These are phyloP conservation scores for Zychaea mexicana DNA, from an alignment of 371 early-diverging fungal genomes.

Conservation along the genomic window DNA sequence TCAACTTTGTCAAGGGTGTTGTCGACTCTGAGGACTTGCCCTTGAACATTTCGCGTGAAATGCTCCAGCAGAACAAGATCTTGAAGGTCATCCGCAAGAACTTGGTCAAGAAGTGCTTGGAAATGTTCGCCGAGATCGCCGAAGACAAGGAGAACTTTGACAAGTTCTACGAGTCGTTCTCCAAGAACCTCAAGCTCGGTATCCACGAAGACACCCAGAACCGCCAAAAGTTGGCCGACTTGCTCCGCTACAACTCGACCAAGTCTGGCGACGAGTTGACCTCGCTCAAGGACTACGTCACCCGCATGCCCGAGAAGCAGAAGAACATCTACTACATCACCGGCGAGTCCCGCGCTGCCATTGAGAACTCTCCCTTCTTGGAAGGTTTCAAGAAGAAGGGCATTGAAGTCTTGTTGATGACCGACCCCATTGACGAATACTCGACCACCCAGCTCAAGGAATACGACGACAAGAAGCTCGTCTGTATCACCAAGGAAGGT, in stretches of 20 bases:
- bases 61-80: conserved; percentile 79
- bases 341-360: conserved; percentile 92
- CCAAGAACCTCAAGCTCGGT: conserved; percentile 78
- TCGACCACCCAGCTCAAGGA: conserved; percentile 97
- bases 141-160: conserved; percentile 75
- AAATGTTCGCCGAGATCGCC: conserved; percentile 73
- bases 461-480: conserved; percentile 98
- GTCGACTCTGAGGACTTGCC: conserved; percentile 89
- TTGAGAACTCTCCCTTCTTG: conserved; percentile 97
- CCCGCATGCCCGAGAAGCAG: conserved; percentile 80
- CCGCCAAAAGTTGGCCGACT: conserved; percentile 68
- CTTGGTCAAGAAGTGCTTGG: conserved; percentile 79
- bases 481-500: conserved; percentile 98
- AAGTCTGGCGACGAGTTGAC: conserved; percentile 64
- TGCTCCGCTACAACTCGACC: conserved; percentile 76
- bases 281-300: conserved; percentile 80
- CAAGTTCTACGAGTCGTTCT: conserved; percentile 75
- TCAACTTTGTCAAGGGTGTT: conserved; percentile 71
- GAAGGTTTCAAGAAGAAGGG: conserved; percentile 98
- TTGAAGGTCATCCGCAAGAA: conserved; percentile 82
- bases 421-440: conserved; percentile 97
- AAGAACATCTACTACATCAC: conserved; percentile 98
- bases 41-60: conserved; percentile 90
- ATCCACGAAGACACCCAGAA: conserved; percentile 72
- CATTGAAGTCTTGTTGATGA: conserved; percentile 95